Percentiles rank a stretch among this genome's conserved stretches.
Conservation (phyloP, 805 yeast genomes). For the Candida golubevii region DNA sequence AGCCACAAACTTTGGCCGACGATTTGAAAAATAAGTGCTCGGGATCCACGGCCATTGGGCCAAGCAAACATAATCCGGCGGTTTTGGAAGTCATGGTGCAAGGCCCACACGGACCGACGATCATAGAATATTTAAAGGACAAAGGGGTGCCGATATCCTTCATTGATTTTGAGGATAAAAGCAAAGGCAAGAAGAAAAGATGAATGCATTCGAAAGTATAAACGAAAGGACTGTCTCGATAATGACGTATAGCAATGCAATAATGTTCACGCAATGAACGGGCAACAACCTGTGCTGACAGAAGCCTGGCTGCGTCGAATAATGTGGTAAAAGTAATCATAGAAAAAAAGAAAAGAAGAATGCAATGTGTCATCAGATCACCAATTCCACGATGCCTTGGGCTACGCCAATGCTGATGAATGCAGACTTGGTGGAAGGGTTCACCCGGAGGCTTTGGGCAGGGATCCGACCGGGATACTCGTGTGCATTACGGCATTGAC, state of each 20-base stretch:
- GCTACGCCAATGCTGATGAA: constrained; percentile 52
- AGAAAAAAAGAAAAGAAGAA: not conserved
- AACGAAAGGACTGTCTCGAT: not conserved
- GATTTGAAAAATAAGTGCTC: constrained; percentile 77
- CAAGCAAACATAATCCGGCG: constrained; percentile 51
- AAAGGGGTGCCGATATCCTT: constrained; percentile 63
- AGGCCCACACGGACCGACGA: constrained; percentile 75
- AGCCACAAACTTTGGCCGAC: constrained; percentile 60
- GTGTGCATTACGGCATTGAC: constrained; percentile 71
- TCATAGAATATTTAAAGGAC: constrained; percentile 52
- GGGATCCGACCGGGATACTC: constrained; percentile 56
- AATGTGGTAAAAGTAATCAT: not conserved
- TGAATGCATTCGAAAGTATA: not conserved
- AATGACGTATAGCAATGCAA: not conserved
- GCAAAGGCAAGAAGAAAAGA: constrained; percentile 50
- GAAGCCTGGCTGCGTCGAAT: no score
- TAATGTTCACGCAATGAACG: constrained; percentile 1
- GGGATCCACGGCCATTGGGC: constrained; percentile 77
- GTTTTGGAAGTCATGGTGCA: constrained; percentile 75
- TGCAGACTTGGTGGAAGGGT: constrained; percentile 52
- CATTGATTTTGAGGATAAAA: constrained; percentile 63
- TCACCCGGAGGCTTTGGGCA: constrained; percentile 50
- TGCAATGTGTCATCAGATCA: constrained; percentile 26
- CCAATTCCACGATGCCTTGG: constrained; percentile 55
- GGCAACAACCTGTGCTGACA: not conserved